Base-by-base conservation (phyloP, 164 flowering plant genomes). In the Sedum album region DNA sequence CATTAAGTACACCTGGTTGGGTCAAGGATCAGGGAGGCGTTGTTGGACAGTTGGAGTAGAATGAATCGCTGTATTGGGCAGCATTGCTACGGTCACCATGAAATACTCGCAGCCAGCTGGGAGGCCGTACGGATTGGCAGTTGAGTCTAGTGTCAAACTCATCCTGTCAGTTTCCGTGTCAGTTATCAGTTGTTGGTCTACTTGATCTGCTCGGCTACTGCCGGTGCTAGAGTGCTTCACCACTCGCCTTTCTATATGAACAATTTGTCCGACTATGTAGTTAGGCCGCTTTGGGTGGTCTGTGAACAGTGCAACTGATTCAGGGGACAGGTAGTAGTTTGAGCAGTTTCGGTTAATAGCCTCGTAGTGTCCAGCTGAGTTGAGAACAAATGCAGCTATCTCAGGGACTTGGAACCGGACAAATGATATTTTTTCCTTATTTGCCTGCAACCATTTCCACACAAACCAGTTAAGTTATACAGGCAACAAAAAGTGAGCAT, bases 261-360 rank as follows among this genome's bases (percentile, higher is more conserved):
- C 99, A 71, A 92, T 88, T 78, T 85, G 97, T 41, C 99, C 99
- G 36, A 90, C 85, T 31, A 95, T 90, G 83, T 83, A 90, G 74
- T 63, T 75, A 14, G 99, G 97, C 71, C 76, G 83, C 63, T 36
- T 76, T 1, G 85, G 85, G 73, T 88, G 85, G 66, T 90, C 96
- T 6, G 85, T 77, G 68, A 88, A 95, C 75, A 95, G 72, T 68
- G 99, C 97, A 65, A 87, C 90, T 4, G 97, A 95, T 80, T 90
- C 99, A 42, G 88, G 72, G 42, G 99, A 92, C 28, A 92, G 85
- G 78, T 77, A 95, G 75, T 92, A 95, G 75, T 86, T 86, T 2
- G 85, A 78, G 83, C 87, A 86, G 80, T 81, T 84, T 39, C 96
- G 79, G 73, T 82, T 92, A 69, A 95, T 84, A 3, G 96, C 99